phyloP scores from a whole-genome alignment of 306 rosid genomes.

The Clitoria ternatea region DNA sequence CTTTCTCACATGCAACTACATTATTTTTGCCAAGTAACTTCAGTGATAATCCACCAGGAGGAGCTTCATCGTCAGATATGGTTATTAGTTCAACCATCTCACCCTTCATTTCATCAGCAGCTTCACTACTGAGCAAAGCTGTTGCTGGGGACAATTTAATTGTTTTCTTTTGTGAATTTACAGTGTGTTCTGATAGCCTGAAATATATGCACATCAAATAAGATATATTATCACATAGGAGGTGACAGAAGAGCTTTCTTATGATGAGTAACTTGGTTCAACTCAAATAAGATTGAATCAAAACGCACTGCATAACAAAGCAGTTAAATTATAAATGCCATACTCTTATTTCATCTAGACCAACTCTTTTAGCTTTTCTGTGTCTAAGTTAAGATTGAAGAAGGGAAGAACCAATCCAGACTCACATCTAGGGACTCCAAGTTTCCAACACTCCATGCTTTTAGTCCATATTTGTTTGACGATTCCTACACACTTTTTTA shows the following conservation, averaged over 20 bases:
- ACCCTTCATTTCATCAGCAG: constrained; percentile 35
- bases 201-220: constrained; percentile 12
- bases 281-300: constrained; percentile 5
- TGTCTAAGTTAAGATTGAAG: background rate
- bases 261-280: background rate
- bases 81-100: constrained; percentile 47
- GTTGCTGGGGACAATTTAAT: constrained; percentile 25
- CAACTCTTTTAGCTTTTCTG: background rate
- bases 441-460: background rate
- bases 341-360: background rate
- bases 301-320: background rate
- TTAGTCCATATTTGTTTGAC: background rate
- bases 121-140: constrained; percentile 28
- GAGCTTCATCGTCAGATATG: constrained; percentile 55
- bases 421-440: background rate
- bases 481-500: background rate
- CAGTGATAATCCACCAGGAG: constrained; percentile 25
- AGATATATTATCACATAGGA: constrained; percentile 16
- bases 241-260: constrained; percentile 5
- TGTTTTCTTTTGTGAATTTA: constrained; percentile 28
- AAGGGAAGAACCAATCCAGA: background rate
- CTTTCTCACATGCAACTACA: constrained; percentile 26
- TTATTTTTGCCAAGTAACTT: constrained; percentile 32
- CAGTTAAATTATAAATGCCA: background rate
- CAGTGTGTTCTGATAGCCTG: constrained; percentile 46